These are phyloP conservation scores for Vicia faba DNA, from an alignment of 306 rosid genomes.

Conservation along the genomic window DNA sequence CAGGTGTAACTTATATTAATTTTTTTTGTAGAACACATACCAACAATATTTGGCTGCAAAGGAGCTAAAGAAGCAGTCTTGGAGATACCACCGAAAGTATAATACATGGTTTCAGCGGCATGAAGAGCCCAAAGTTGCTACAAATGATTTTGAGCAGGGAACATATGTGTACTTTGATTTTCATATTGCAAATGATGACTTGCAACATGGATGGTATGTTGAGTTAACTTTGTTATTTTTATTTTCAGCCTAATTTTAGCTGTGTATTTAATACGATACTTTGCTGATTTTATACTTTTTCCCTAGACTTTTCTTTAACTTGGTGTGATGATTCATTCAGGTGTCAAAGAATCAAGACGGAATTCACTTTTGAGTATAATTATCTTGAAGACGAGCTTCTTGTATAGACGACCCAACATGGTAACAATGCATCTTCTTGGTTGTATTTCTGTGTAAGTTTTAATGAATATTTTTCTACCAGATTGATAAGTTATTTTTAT, in stretches of 20 bases:
- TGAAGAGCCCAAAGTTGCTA: conserved; percentile 98
- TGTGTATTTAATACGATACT: not conserved
- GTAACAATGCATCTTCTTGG: conserved; percentile 33
- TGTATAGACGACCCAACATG: conserved; percentile 55
- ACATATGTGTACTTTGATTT: conserved; percentile 95
- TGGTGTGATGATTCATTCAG: conserved; percentile 55
- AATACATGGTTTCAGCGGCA: conserved; percentile 98
- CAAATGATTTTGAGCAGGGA: conserved; percentile 96
- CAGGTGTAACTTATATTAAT: conserved; percentile 30
- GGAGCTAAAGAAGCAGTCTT: conserved; percentile 97
- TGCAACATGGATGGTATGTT: conserved; percentile 91
- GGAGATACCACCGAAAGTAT: conserved; percentile 97
- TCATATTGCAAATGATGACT: conserved; percentile 82
- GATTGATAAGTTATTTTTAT: conserved; percentile 2
- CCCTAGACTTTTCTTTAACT: conserved; percentile 24
- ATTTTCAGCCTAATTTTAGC: conserved; percentile 19
- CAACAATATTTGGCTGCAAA: conserved; percentile 98
- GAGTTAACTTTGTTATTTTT: conserved; percentile 14
- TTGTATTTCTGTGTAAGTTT: conserved; percentile 32
- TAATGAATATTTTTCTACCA: not conserved
- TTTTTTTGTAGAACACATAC: conserved; percentile 73
- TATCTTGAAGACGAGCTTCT: conserved; percentile 93
- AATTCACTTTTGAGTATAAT: conserved; percentile 91
- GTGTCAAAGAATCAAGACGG: conserved; percentile 97
- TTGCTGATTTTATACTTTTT: conserved; percentile 23